Percentiles rank a stretch among this genome's conserved stretches.
Evolutionary conservation across 345 rosid genomes (phyloP).

Genomic region (Populus alba): DNA sequence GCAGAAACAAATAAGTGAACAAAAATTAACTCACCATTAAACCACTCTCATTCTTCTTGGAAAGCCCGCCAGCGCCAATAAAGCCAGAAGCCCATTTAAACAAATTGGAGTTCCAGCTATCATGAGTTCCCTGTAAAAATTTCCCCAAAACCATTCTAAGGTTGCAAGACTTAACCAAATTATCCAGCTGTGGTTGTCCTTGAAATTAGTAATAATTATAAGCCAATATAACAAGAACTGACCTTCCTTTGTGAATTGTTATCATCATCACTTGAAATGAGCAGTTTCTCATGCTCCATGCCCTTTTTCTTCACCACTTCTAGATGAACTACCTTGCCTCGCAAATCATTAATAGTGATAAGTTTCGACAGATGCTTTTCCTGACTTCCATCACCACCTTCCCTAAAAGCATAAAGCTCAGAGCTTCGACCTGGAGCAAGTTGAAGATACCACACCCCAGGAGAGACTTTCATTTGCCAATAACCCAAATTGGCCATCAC

Average conservation of each 20-base stretch:
- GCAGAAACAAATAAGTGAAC: not conserved
- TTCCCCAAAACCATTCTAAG: constrained; percentile 10
- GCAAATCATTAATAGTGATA: constrained; percentile 78
- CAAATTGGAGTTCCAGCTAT: constrained; percentile 82
- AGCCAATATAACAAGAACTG: constrained; percentile 39
- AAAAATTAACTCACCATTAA: constrained; percentile 36
- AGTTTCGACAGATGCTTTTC: constrained; percentile 55
- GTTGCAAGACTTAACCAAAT: constrained; percentile 1
- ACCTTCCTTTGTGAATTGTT: constrained; percentile 39
- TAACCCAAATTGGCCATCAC: constrained; percentile 99
- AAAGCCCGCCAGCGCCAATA: constrained; percentile 62
- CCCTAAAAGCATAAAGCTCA: constrained; percentile 70
- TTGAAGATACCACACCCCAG: constrained; percentile 97
- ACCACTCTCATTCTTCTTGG: constrained; percentile 39
- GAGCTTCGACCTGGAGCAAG: constrained; percentile 98
- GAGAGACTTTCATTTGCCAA: constrained; percentile 99
- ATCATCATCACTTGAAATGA: constrained; percentile 63
- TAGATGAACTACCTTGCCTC: constrained; percentile 92
- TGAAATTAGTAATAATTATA: constrained; percentile 4
- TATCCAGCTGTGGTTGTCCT: not conserved
- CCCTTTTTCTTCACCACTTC: constrained; percentile 88
- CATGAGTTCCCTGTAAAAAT: constrained; percentile 39
- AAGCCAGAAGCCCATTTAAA: constrained; percentile 94
- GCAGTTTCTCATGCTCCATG: constrained; percentile 83
- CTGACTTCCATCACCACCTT: constrained; percentile 45